These are phyloP conservation scores for Stagonosporopsis cucurbitacearum DNA, from an alignment of 2,329 filamentous ascomycete genomes.

Conservation along the genomic window DNA sequence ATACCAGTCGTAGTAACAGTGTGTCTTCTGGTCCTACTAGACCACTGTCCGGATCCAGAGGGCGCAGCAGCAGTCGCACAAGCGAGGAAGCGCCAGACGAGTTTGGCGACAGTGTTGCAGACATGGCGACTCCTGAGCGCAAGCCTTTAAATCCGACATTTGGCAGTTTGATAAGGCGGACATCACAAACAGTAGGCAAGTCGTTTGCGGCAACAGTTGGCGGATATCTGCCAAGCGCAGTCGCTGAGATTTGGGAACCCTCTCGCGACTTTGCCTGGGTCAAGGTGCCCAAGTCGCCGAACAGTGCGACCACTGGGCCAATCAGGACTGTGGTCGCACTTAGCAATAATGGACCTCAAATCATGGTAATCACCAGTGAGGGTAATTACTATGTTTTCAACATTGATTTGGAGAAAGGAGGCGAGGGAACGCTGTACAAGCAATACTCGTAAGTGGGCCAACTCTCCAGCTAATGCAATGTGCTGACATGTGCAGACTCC, in stretches of 20 bases:
- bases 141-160: slow-evolving; percentile 72
- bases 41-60: slow-evolving; percentile 38
- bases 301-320: slow-evolving; percentile 54
- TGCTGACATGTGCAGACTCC: slow-evolving; percentile 38
- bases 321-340: slow-evolving; percentile 94
- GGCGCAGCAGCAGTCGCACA: slow-evolving; percentile 53
- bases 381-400: slow-evolving; percentile 95
- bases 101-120: slow-evolving; percentile 51
- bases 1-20: slow-evolving; percentile 44
- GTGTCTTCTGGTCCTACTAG: slow-evolving; percentile 35
- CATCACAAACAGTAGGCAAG: slow-evolving; percentile 90
- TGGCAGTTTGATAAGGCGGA: slow-evolving; percentile 88
- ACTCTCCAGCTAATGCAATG: neutral
- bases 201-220: slow-evolving; percentile 88
- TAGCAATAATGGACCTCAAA: slow-evolving; percentile 90
- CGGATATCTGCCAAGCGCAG: slow-evolving; percentile 88
- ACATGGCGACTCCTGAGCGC: slow-evolving; percentile 39
- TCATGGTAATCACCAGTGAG: slow-evolving; percentile 98
- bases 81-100: slow-evolving; percentile 49
- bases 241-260: slow-evolving; percentile 98
- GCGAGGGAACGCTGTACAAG: slow-evolving; percentile 88
- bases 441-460: slow-evolving; percentile 80
- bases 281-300: slow-evolving; percentile 75
- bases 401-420: slow-evolving; percentile 92
- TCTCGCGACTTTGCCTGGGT: slow-evolving; percentile 95